Conservation (phyloP, 2,329 filamentous ascomycete genomes). For the Cladosporium halotolerans region DNA sequence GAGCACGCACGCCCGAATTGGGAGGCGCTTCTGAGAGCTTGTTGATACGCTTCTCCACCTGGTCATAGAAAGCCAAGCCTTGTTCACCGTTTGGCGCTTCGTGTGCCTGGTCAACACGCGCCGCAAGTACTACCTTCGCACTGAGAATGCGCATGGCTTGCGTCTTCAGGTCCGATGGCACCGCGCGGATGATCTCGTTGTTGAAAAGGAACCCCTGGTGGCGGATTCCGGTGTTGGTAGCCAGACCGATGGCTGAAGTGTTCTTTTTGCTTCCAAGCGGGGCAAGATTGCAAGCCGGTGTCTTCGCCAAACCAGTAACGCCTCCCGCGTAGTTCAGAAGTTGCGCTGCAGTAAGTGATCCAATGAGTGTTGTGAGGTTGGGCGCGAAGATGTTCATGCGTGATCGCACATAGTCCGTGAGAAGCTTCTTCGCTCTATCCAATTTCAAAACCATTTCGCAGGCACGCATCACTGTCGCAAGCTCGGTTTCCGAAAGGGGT, state of each 20-base stretch:
- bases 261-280: constrained; percentile 87
- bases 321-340: constrained; percentile 93
- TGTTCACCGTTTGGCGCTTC: constrained; percentile 73
- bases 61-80: constrained; percentile 73
- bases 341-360: constrained; percentile 87
- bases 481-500: constrained; percentile 67
- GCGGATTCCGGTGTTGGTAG: constrained; percentile 83
- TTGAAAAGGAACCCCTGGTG: constrained; percentile 93
- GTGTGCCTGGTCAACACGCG: constrained; percentile 81
- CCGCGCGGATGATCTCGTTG: constrained; percentile 78
- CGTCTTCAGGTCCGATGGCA: constrained; percentile 79
- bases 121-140: constrained; percentile 88
- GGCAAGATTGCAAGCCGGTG: constrained; percentile 85
- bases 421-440: constrained; percentile 75
- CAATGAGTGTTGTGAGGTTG: constrained; percentile 84
- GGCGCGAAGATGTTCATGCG: constrained; percentile 95
- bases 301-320: constrained; percentile 80
- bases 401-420: constrained; percentile 93
- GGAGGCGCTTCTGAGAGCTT: constrained; percentile 88
- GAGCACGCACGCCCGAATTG: constrained; percentile 78
- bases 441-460: constrained; percentile 86
- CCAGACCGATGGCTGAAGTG: constrained; percentile 65
- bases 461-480: constrained; percentile 66
- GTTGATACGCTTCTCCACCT: constrained; percentile 79
- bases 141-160: constrained; percentile 94